These are phyloP conservation scores for Populus tomentosa DNA, from an alignment of 441 rosid genomes.

Conservation along the genomic window DNA sequence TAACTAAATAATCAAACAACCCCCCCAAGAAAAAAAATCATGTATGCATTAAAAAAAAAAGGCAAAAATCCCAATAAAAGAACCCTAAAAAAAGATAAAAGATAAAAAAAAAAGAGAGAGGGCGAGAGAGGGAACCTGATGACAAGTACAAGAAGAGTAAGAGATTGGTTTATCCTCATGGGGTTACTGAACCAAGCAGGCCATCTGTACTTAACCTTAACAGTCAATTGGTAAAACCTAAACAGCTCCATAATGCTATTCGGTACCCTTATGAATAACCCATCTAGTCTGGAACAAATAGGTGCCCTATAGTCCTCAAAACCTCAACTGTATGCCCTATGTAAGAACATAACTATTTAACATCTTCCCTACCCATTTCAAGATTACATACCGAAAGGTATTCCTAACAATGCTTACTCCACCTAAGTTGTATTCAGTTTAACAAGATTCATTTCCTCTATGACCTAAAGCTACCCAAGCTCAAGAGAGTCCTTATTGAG, in stretches of 20 bases:
- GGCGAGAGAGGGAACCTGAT: slow-evolving; percentile 29
- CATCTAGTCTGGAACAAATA: background rate
- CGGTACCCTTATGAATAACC: background rate
- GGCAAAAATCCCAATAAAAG: background rate
- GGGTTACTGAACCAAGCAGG: background rate
- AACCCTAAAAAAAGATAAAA: too few relatives aligned
- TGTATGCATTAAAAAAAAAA: background rate
- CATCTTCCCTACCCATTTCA: background rate
- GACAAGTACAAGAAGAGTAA: slow-evolving; percentile 62
- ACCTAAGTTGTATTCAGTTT: background rate
- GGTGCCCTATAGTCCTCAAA: background rate
- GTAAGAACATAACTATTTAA: background rate
- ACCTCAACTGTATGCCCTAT: background rate
- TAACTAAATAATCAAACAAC: too few relatives aligned
- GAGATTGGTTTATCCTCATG: slow-evolving; percentile 50
- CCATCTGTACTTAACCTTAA: background rate
- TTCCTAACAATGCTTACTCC: background rate
- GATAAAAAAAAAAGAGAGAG: background rate
- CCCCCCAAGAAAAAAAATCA: too few relatives aligned
- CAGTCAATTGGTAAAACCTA: background rate
- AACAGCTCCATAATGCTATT: background rate
- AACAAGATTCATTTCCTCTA: background rate
- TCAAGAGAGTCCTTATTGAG: background rate
- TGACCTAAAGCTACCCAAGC: background rate
- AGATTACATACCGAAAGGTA: background rate